These are phyloP conservation scores for Sporobolomyces roseus DNA, from an alignment of 768 basidiomycete species.

Conservation along the genomic window DNA sequence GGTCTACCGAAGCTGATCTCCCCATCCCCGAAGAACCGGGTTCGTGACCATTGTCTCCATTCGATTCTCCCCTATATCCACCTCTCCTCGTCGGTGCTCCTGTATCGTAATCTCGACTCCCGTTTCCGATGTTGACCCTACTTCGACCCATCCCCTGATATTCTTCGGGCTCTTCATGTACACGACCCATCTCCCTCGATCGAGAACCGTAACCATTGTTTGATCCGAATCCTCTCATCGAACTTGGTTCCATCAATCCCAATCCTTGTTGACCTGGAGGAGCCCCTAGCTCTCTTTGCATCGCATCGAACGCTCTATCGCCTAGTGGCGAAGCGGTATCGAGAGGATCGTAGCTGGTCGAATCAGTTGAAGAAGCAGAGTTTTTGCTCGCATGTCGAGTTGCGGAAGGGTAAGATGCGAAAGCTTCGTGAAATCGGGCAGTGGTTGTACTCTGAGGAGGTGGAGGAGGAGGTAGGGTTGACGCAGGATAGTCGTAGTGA, in stretches of 20 bases:
- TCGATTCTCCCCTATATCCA: neutral
- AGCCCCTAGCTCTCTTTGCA: slow-evolving; percentile 25
- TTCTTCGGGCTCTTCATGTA: slow-evolving; percentile 22
- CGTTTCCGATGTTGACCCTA: too few species aligned
- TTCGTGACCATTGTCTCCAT: neutral
- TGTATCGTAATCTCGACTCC: neutral
- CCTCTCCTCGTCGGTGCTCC: neutral
- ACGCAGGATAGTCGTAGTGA: neutral
- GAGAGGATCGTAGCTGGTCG: slow-evolving; percentile 2
- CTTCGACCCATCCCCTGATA: neutral
- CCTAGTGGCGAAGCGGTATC: slow-evolving; percentile 1
- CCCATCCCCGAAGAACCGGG: too few species aligned
- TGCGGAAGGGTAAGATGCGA: slow-evolving; percentile 11
- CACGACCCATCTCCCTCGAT: neutral
- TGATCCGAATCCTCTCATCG: too few species aligned
- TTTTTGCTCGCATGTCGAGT: slow-evolving; percentile 1
- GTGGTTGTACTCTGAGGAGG: neutral
- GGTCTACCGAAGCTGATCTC: slow-evolving; percentile 8
- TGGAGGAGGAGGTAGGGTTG: neutral
- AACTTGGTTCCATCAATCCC: neutral
- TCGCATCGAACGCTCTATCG: slow-evolving; percentile 17
- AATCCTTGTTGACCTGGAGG: slow-evolving; percentile 1
- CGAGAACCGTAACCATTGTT: neutral
- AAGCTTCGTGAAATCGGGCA: slow-evolving; percentile 21
- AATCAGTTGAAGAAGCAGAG: slow-evolving; percentile 17